Evolutionary conservation across 768 basidiomycete species (phyloP).

Genomic region (Amanita polypyramis): DNA sequence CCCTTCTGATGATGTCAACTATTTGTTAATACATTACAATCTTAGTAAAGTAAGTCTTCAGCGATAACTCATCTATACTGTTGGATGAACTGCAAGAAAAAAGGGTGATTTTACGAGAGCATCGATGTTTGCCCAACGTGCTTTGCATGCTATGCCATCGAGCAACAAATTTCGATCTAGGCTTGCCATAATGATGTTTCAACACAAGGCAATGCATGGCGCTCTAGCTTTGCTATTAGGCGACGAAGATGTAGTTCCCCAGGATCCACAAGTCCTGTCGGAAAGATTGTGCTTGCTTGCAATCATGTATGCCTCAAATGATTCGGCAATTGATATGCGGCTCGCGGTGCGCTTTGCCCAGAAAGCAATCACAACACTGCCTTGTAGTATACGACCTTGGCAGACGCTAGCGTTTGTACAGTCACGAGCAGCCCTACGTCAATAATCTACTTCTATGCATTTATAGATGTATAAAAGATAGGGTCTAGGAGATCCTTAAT

Average conservation of each 20-base stretch:
- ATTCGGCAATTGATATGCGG: conserved; percentile 8
- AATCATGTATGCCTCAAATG: conserved; percentile 25
- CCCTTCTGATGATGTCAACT: conserved; percentile 56
- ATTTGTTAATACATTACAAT: conserved; percentile 63
- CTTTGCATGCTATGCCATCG: conserved; percentile 47
- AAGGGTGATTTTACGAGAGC: conserved; percentile 44
- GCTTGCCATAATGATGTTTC: conserved; percentile 46
- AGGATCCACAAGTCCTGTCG: conserved; percentile 13
- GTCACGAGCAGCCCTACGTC: conserved; percentile 4
- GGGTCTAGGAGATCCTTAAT: conserved; percentile 8
- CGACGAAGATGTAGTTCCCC: conserved; percentile 21
- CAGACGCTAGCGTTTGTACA: conserved; percentile 46
- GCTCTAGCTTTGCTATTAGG: conserved; percentile 38
- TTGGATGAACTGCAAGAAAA: background rate
- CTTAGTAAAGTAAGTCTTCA: conserved; percentile 52
- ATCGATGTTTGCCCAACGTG: conserved; percentile 41
- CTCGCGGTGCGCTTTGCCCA: conserved; percentile 40
- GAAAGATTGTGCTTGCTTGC: conserved; percentile 36
- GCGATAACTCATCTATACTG: background rate
- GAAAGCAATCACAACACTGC: conserved; percentile 52
- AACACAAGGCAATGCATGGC: conserved; percentile 27
- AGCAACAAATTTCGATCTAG: conserved; percentile 35
- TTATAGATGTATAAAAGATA: conserved; percentile 9
- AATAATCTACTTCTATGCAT: background rate
- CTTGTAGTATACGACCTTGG: conserved; percentile 47